A percentile compares a stretch with the other conserved stretches of the same genome.
Conservation (phyloP, 352 stramenopile species). For the Plasmopara viticola region DNA sequence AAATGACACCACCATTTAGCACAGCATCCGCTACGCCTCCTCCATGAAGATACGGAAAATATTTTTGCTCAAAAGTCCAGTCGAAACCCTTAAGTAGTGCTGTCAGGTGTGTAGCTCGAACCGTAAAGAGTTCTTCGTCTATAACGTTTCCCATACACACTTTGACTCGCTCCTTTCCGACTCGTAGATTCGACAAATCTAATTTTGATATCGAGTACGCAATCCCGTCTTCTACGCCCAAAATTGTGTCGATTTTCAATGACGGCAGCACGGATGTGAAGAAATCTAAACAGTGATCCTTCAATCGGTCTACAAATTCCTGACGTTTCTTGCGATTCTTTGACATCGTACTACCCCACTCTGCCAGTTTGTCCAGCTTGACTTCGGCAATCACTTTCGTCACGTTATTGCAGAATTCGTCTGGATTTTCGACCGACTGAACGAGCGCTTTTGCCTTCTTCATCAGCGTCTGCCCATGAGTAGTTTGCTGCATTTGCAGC, state of each 20-base stretch:
- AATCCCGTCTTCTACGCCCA: slow-evolving; percentile 65
- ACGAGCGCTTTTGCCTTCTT: slow-evolving; percentile 65
- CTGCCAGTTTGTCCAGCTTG: too few relatives aligned
- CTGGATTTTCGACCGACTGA: slow-evolving; percentile 16
- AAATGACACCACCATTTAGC: slow-evolving; percentile 66
- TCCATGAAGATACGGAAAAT: slow-evolving; percentile 82
- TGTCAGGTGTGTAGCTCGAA: slow-evolving; percentile 67
- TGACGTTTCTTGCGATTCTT: slow-evolving; percentile 63
- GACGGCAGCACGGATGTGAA: slow-evolving; percentile 80
- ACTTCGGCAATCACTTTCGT: too few relatives aligned
- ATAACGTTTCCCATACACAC: too few relatives aligned
- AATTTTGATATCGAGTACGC: slow-evolving; percentile 75
- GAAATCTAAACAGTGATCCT: slow-evolving; percentile 81
- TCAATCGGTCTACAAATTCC: slow-evolving; percentile 72
- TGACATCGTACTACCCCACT: slow-evolving; percentile 38
- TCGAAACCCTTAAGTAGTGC: slow-evolving; percentile 76
- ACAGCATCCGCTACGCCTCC: slow-evolving; percentile 66
- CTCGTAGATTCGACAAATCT: slow-evolving; percentile 75
- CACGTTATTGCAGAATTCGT: too few relatives aligned
- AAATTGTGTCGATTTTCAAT: slow-evolving; percentile 80
- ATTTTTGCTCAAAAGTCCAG: slow-evolving; percentile 84
- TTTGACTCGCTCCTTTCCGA: slow-evolving; percentile 75
- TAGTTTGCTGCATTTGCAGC: slow-evolving; percentile 61
- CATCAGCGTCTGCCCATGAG: slow-evolving; percentile 56
- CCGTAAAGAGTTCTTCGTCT: slow-evolving; percentile 46